Evolutionary conservation across 1,284 basidiomycete species (phyloP), one percentile per base, ranked within the genome.

Genomic region (Megacollybia platyphylla): DNA sequence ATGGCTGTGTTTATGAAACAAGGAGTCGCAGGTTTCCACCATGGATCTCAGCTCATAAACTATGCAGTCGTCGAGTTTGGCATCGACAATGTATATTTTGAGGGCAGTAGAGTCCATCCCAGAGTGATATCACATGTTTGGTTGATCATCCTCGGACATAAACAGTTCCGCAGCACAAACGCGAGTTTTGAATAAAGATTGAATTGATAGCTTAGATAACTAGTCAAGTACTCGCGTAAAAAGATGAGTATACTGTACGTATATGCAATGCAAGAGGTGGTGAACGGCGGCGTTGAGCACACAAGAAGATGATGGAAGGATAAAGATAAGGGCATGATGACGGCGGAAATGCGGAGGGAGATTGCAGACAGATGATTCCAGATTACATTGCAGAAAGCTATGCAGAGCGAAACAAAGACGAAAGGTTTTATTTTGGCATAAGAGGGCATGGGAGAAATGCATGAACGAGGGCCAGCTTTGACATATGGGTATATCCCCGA

Each of bases 11-110:
- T 54, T 26, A 17, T 48, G 37, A 31, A 44, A 36, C 36, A 51
- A 43, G 4, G 3, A 17, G 36, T 54, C 54, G 41, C 61, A 56
- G 8, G 49, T 53, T 47, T 79, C 75, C 5, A 73, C 63, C 4
- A 79, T 55, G 13, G 49, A 44, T 35, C 66, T 60, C 0, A 86
- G 66, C 45, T 74, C 64, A 1, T 61, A 57, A 29, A 79, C 54
- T 4, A 52, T 53, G 3, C 58, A 47, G 1, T 65, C 43, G 42
- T 63, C 62, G 10, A 85, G 53, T 53, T 86, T 86, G 2, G 74
- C 70, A 44, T 77, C 67, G 8, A 86, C 61, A 32, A 86, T 63
- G 52, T 73, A 66, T 29, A 81, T 49, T 45, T 61, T 70, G 24
- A 38, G 15, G 15, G 15, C 15, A 15, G 15, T 15, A 15, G 15